Evolutionary conservation across 2,329 filamentous ascomycete genomes (phyloP), one percentile per base, ranked within the genome.

Genomic region (Monosporascus sp.): DNA sequence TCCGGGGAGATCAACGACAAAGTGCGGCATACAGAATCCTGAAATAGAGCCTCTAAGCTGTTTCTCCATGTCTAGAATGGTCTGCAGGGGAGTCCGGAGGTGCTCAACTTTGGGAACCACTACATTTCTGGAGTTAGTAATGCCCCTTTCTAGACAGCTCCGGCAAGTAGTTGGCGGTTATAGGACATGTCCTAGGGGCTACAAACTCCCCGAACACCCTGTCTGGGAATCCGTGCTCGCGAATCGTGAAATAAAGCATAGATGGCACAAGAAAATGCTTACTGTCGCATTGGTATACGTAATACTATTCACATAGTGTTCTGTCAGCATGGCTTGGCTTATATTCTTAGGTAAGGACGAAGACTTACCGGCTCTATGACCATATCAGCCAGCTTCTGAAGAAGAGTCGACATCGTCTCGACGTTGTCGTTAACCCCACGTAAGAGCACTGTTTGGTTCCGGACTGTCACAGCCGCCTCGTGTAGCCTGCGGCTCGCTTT

Each of bases 261-360:
- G 9, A 1, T 35, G 9, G 11, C 4, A 14, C 31, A 35, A 35
- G 11, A 14, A 31, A 35, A 35, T 35, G 31, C 31, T 35, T 35
- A 35, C 31, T 81, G 63, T 87, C 83, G 47, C 79, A 80, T 61
- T 85, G 82, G 65, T 86, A 87, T 49, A 87, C 77, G 60, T 87
- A 87, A 65, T 86, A 86, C 77, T 82, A 58, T 39, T 17, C 24
- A 15, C 15, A 5, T 11, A 22, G n/a, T 46, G 17, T 15, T 18
- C 22, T 44, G n/a, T 17, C 15, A 27, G 25, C 25, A 22, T 17
- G 17, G 14, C 37, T 48, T 17, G 44, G 14, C 37, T 31, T 22
- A 54, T 37, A 58, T 47, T 44, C 6, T 20, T 31, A 15, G 25
- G 46, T 37, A 25, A 44, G 24, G 14, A 17, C 20, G 22, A 5